Evolutionary conservation across 2,329 filamentous ascomycete genomes (phyloP).

Genomic region (Diaporthe batatas): DNA sequence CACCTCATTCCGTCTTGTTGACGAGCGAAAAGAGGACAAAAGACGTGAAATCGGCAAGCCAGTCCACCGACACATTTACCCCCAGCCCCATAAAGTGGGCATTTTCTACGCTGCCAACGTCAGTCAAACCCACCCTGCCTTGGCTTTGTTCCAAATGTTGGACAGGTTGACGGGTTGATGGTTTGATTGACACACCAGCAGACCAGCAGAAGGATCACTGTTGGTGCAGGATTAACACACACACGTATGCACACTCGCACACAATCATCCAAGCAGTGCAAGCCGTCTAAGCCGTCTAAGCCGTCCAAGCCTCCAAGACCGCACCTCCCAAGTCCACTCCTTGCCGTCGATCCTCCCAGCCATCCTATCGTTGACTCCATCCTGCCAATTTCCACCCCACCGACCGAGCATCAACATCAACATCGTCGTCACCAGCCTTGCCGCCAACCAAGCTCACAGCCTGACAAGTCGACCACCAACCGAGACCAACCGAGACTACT

Average conservation of each 20-base stretch:
- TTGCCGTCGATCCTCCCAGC: constrained; percentile 31
- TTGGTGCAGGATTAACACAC: not conserved
- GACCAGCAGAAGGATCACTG: not conserved
- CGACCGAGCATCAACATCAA: constrained; percentile 7
- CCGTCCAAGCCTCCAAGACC: too few relatives aligned
- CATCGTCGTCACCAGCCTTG: constrained; percentile 15
- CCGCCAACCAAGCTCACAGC: not conserved
- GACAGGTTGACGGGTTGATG: not conserved
- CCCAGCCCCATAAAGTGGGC: constrained; percentile 28
- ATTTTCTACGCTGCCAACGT: not conserved
- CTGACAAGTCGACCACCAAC: not conserved
- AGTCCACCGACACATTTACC: not conserved
- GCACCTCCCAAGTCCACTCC: constrained; percentile 11
- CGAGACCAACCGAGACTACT: constrained; percentile 2
- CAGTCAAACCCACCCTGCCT: constrained; percentile 27
- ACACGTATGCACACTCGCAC: not conserved
- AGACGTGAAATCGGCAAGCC: not conserved
- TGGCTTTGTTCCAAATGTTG: constrained; percentile 23
- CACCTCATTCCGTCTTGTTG: not conserved
- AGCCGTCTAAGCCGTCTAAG: too few relatives aligned
- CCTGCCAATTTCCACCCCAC: constrained; percentile 23
- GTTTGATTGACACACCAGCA: not conserved
- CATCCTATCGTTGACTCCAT: constrained; percentile 21
- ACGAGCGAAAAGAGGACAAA: not conserved
- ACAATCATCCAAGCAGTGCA: too few relatives aligned